Conservation (phyloP, 305 asterid genomes). For the Solanum hybrid region DNA sequence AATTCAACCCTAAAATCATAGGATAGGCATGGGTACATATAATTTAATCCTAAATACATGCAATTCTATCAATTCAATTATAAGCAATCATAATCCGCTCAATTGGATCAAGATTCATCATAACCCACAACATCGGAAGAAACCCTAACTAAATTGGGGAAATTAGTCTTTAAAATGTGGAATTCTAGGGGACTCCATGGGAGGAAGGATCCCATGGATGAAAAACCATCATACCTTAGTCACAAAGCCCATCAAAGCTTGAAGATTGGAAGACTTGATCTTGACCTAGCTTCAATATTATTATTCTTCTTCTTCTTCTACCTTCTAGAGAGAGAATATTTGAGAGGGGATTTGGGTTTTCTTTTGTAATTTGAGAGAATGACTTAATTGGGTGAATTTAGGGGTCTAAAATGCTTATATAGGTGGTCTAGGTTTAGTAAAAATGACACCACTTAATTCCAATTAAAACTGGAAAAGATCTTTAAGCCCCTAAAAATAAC, state of each 20-base stretch:
- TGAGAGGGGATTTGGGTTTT: no score
- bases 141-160: background rate
- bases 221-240: background rate
- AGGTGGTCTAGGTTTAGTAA: no score
- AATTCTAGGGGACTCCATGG: background rate
- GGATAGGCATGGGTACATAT: background rate
- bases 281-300: background rate
- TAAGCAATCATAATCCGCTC: background rate
- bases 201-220: background rate
- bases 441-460: no score
- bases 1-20: background rate
- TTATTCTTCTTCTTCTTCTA: background rate
- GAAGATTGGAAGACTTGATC: background rate
- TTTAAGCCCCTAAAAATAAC: no score
- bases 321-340: background rate
- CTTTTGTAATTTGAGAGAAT: no score
- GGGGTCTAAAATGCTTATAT: no score
- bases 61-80: background rate
- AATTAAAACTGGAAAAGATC: no score
- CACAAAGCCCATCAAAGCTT: background rate
- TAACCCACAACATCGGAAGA: background rate
- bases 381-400: no score
- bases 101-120: background rate
- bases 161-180: no score
- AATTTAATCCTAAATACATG: background rate